phyloP scores from a whole-genome alignment of 2,329 filamentous ascomycete species.

The Ceratocystis cubensis region DNA sequence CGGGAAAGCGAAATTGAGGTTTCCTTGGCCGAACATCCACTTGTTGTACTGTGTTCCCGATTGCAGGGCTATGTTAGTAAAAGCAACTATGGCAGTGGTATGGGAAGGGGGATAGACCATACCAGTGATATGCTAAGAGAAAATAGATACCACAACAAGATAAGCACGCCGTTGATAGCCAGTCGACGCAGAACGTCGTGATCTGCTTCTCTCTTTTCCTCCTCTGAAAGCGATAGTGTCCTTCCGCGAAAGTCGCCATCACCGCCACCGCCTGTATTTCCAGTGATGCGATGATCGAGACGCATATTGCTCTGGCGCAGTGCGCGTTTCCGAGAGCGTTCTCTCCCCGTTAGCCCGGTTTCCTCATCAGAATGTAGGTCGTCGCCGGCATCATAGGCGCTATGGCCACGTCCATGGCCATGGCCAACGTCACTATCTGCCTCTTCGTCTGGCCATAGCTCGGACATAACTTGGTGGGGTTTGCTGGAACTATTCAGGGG shows the following conservation, averaged over 20 bases:
- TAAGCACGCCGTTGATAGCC: conserved; percentile 65
- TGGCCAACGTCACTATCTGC: conserved; percentile 36
- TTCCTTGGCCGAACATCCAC: conserved; percentile 90
- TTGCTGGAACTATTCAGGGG: background rate
- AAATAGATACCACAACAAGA: conserved; percentile 79
- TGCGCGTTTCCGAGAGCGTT: conserved; percentile 54
- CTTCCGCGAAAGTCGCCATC: conserved; percentile 23
- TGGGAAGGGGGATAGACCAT: conserved; percentile 32
- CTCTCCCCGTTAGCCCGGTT: conserved; percentile 65
- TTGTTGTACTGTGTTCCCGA: conserved; percentile 68
- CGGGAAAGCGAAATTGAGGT: conserved; percentile 84
- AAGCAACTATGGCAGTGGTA: background rate
- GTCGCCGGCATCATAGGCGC: conserved; percentile 47
- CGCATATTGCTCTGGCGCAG: conserved; percentile 55
- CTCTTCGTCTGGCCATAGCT: conserved; percentile 24
- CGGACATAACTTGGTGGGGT: conserved; percentile 8
- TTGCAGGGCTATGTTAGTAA: conserved; percentile 24
- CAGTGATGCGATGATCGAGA: conserved; percentile 55
- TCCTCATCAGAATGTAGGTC: conserved; percentile 78
- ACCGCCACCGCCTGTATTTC: background rate
- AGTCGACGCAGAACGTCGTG: conserved; percentile 56
- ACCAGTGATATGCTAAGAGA: conserved; percentile 86
- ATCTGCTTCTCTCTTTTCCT: conserved; percentile 66
- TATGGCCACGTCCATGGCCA: background rate
- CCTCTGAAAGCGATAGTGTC: conserved; percentile 42